A percentile compares a stretch with the other conserved stretches of the same genome.
These are phyloP conservation scores for Cercophora sp. DNA, from an alignment of 495 filamentous ascomycete genomes.

Conservation along the genomic window DNA sequence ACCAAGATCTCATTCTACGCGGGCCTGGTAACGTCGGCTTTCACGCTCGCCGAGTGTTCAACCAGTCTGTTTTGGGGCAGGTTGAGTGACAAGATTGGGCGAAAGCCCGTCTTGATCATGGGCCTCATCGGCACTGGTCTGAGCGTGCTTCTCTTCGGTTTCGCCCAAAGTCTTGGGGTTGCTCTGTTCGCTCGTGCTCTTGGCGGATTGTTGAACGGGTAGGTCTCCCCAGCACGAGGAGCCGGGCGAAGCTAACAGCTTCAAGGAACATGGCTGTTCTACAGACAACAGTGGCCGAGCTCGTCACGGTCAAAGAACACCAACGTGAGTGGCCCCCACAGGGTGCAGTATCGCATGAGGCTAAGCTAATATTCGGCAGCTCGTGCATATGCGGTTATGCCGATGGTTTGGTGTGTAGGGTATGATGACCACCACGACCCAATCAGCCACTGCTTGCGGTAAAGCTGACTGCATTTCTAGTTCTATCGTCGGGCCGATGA, in stretches of 20 bases:
- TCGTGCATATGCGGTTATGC: conserved; percentile 94
- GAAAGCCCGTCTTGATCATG: conserved; percentile 87
- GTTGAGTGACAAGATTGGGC: conserved; percentile 85
- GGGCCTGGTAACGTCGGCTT: conserved; percentile 94
- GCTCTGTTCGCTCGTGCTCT: conserved; percentile 85
- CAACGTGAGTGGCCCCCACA: conserved; percentile 57
- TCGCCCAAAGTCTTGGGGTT: conserved; percentile 75
- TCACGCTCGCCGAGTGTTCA: conserved; percentile 92
- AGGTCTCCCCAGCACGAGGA: conserved; percentile 25
- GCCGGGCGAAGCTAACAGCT: conserved; percentile 25
- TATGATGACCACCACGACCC: conserved; percentile 32
- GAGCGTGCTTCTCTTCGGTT: conserved; percentile 92
- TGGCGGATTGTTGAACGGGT: conserved; percentile 91
- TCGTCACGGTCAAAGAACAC: conserved; percentile 87
- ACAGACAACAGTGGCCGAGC: conserved; percentile 89
- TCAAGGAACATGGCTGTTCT: conserved; percentile 82
- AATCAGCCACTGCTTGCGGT: not conserved
- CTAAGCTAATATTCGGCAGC: conserved; percentile 46
- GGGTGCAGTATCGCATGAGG: not conserved
- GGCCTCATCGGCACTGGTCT: conserved; percentile 85
- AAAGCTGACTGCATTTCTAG: conserved; percentile 27
- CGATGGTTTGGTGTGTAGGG: conserved; percentile 95
- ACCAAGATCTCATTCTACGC: conserved; percentile 85
- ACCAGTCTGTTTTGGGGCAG: conserved; percentile 89
- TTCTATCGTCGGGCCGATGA: conserved; percentile 79